phyloP scores from a whole-genome alignment of 2,329 filamentous ascomycete genomes.

The Fonsecaea monophora region DNA sequence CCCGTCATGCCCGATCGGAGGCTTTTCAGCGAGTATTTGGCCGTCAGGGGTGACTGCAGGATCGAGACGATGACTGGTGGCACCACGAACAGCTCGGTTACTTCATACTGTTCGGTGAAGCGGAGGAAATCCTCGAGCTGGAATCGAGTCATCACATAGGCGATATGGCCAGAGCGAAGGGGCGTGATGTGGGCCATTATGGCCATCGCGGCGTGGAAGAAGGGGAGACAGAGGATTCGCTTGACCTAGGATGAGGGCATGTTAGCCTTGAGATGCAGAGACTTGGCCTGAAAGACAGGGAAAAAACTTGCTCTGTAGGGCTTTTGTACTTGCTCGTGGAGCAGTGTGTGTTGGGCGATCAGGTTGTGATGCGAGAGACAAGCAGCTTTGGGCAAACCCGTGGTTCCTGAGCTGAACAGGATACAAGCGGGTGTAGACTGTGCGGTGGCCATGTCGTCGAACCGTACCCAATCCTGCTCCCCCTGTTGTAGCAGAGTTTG shows the following conservation, averaged over 20 bases:
- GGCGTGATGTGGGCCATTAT: conserved; percentile 23
- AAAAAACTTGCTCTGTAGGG: conserved; percentile 7
- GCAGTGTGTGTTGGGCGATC: conserved; percentile 56
- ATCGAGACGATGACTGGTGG: conserved; percentile 53
- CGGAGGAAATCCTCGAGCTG: conserved; percentile 34
- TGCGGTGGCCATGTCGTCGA: conserved; percentile 46
- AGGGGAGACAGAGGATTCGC: conserved; percentile 15
- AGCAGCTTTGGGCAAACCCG: conserved; percentile 65
- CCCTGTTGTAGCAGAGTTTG: conserved; percentile 14
- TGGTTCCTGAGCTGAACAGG: conserved; percentile 65
- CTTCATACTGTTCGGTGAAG: conserved; percentile 24
- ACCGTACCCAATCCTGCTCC: conserved; percentile 53
- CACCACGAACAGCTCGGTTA: conserved; percentile 41
- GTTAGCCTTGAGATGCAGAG: background rate
- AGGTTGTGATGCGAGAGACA: conserved; percentile 59
- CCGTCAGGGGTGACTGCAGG: conserved; percentile 38
- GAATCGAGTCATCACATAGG: conserved; percentile 57
- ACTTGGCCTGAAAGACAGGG: background rate
- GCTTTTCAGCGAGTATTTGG: conserved; percentile 41
- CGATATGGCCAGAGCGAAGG: conserved; percentile 53
- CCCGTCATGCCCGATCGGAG: conserved; percentile 41
- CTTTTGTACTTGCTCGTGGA: conserved; percentile 15
- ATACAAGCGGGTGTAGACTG: conserved; percentile 56
- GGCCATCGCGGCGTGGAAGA: conserved; percentile 26
- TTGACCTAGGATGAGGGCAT: background rate